These are phyloP conservation scores for Rhododendron molle DNA, from an alignment of 148 eudicot species.

Conservation along the genomic window DNA sequence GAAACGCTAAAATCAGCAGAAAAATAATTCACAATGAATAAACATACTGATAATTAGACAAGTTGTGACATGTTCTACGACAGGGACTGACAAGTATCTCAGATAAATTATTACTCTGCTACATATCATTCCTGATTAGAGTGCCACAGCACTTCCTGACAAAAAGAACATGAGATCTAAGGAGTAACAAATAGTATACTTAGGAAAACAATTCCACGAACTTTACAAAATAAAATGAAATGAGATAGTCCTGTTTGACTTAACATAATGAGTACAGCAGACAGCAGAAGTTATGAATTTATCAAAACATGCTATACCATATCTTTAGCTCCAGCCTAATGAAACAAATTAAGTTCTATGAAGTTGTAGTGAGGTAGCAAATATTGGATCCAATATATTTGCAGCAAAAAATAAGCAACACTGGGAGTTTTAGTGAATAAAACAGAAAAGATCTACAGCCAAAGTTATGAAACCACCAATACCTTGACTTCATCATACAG, in stretches of 20 bases:
- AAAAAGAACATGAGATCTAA: background rate
- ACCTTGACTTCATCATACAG: slow-evolving; percentile 98
- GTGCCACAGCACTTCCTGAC: background rate
- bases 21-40: background rate
- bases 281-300: background rate
- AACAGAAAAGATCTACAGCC: background rate
- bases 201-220: background rate
- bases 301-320: background rate
- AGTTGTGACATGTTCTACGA: background rate
- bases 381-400: background rate
- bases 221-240: background rate
- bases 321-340: background rate
- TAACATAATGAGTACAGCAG: background rate
- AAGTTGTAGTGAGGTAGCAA: background rate
- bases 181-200: background rate
- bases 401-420: background rate
- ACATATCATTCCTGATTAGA: background rate
- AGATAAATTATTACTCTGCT: background rate
- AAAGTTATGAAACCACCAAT: slow-evolving; percentile 14
- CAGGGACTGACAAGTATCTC: background rate
- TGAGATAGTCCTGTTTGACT: background rate
- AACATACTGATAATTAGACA: background rate
- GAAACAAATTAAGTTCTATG: background rate
- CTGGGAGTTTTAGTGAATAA: background rate
- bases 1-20: background rate